Evolutionary conservation across 2,329 filamentous ascomycete genomes (phyloP).

Genomic region (Claviceps capensis): DNA sequence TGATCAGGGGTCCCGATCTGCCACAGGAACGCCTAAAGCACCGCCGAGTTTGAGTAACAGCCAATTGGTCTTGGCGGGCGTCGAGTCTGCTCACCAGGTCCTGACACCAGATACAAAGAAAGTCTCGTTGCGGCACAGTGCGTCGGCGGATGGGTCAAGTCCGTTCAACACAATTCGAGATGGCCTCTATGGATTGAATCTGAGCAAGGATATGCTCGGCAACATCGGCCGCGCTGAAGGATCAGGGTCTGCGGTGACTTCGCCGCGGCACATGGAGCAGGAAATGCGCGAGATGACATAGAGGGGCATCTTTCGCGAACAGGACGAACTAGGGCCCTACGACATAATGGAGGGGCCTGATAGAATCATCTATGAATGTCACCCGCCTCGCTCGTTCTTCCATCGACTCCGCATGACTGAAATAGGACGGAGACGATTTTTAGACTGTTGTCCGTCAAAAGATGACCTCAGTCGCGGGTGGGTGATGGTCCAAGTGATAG

Average conservation of each 20-base stretch:
- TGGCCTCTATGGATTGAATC: conserved; percentile 31
- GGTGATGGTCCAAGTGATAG: conserved; percentile 4
- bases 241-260: conserved; percentile 8
- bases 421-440: background rate
- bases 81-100: conserved; percentile 44
- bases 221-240: conserved; percentile 17
- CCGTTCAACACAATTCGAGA: conserved; percentile 33
- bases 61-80: conserved; percentile 42
- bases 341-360: conserved; percentile 17
- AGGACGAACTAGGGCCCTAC: conserved; percentile 18
- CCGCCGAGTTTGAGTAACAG: conserved; percentile 25
- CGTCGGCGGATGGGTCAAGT: conserved; percentile 30
- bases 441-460: background rate
- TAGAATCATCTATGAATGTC: conserved; percentile 9
- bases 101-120: conserved; percentile 27
- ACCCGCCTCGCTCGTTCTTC: background rate
- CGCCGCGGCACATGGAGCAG: conserved; percentile 20
- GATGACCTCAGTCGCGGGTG: conserved; percentile 6
- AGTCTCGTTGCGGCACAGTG: conserved; percentile 28
- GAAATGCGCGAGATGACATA: conserved; percentile 34
- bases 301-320: conserved; percentile 24
- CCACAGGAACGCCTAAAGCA: conserved; percentile 22
- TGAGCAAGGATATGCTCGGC: conserved; percentile 33
- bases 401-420: background rate
- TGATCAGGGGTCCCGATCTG: conserved; percentile 11